Percentiles rank a stretch among this genome's conserved stretches.
phyloP scores from a whole-genome alignment of 73 alveolate genomes.

The Paramecium primaurelia region DNA sequence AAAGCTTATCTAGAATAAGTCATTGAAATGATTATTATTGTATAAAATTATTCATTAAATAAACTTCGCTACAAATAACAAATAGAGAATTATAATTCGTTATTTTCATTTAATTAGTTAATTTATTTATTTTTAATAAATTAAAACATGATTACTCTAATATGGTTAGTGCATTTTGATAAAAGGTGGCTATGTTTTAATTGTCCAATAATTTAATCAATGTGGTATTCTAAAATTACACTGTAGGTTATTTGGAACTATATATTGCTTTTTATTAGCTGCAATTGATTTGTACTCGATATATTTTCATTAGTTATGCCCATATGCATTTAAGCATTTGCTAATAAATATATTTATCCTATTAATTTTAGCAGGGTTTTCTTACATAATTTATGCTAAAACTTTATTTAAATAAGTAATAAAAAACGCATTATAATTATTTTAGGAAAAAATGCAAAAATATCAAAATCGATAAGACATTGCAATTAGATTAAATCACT shows the following conservation, averaged over 20 bases:
- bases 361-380: neutral
- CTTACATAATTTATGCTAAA: neutral
- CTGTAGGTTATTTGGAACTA: slow-evolving; percentile 3
- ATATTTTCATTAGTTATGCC: neutral
- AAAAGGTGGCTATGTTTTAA: slow-evolving; percentile 19
- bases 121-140: neutral
- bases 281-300: neutral
- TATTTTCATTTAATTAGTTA: neutral
- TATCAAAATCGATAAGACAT: slow-evolving; percentile 4
- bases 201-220: slow-evolving; percentile 12
- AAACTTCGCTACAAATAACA: neutral
- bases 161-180: slow-evolving; percentile 39
- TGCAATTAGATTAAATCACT: neutral
- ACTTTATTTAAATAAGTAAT: neutral
- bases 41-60: neutral
- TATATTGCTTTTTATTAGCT: slow-evolving; percentile 7
- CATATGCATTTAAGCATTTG: neutral
- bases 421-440: neutral
- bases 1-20: neutral
- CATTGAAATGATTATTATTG: neutral
- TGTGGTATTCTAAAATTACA: slow-evolving; percentile 16
- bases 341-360: neutral
- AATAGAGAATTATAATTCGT: neutral
- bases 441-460: slow-evolving; percentile 11
- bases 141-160: slow-evolving; percentile 16